Evolutionary conservation across 2,329 filamentous ascomycete species (phyloP).

Genomic region (Fusarium sp.): DNA sequence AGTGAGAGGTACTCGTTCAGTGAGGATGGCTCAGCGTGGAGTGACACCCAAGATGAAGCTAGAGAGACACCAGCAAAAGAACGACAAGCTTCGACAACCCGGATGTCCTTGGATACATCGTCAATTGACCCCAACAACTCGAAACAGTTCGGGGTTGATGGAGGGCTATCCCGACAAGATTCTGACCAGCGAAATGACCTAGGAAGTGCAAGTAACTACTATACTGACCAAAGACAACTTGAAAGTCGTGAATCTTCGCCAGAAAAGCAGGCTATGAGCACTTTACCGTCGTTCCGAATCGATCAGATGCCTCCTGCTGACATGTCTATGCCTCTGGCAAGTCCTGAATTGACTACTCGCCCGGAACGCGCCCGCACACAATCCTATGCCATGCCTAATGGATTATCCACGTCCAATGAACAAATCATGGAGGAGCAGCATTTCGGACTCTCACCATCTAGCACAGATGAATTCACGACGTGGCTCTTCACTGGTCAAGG

Average conservation of each 20-base stretch:
- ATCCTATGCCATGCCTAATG: conserved; percentile 39
- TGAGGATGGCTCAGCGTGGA: conserved; percentile 43
- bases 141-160: background rate
- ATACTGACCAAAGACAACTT: conserved; percentile 30
- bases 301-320: conserved; percentile 33
- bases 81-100: background rate
- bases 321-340: conserved; percentile 36
- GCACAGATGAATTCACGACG: conserved; percentile 42
- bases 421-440: conserved; percentile 40
- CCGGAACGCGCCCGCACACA: conserved; percentile 33
- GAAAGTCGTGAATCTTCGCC: conserved; percentile 39
- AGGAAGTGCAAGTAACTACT: conserved; percentile 16
- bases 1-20: conserved; percentile 40
- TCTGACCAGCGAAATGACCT: conserved; percentile 25
- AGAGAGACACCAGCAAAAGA: conserved; percentile 34
- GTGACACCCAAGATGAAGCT: conserved; percentile 42
- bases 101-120: conserved; percentile 17
- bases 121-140: conserved; percentile 2
- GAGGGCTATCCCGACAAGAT: conserved; percentile 19
- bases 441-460: conserved; percentile 41
- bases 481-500: conserved; percentile 43
- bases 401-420: conserved; percentile 31
- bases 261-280: conserved; percentile 30
- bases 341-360: conserved; percentile 27
- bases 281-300: conserved; percentile 31